These are phyloP conservation scores for Calocybe gangraenosa DNA, from an alignment of 768 basidiomycete species.

Conservation along the genomic window DNA sequence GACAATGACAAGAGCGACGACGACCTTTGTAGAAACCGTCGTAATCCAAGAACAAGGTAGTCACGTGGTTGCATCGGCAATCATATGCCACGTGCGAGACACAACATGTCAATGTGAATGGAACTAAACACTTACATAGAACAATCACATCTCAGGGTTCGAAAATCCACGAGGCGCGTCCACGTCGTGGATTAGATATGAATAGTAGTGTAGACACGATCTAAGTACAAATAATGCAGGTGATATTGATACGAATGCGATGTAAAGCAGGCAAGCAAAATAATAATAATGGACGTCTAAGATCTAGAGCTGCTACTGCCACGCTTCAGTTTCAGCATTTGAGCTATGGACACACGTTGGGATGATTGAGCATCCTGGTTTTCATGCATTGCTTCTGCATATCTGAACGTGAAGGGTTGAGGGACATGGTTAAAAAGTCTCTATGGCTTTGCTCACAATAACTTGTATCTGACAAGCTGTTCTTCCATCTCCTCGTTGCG, in stretches of 20 bases:
- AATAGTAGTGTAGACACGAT: too few species aligned
- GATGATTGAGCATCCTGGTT: constrained; percentile 69
- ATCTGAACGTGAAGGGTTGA: constrained; percentile 24
- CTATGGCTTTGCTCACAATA: constrained; percentile 55
- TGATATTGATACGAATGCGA: neutral
- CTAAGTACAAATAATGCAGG: too few species aligned
- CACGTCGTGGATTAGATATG: too few species aligned
- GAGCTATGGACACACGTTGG: constrained; percentile 52
- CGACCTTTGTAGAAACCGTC: constrained; percentile 12
- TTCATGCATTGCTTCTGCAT: constrained; percentile 76
- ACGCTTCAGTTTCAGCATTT: constrained; percentile 38
- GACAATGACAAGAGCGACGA: constrained; percentile 8
- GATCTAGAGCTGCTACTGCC: constrained; percentile 27
- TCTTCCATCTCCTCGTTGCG: constrained; percentile 91
- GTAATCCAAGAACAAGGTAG: constrained; percentile 18
- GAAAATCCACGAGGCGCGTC: too few species aligned
- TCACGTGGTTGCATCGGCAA: constrained; percentile 17
- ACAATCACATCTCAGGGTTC: too few species aligned
- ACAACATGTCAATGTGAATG: constrained; percentile 18
- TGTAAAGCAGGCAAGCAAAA: constrained; percentile 6
- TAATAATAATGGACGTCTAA: neutral
- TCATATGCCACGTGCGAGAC: constrained; percentile 21
- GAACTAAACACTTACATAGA: too few species aligned
- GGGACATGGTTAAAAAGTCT: constrained; percentile 6
- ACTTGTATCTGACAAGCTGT: constrained; percentile 92